Evolutionary conservation across 495 filamentous ascomycete species (phyloP).

Genomic region (Penicillium robsamsonii): DNA sequence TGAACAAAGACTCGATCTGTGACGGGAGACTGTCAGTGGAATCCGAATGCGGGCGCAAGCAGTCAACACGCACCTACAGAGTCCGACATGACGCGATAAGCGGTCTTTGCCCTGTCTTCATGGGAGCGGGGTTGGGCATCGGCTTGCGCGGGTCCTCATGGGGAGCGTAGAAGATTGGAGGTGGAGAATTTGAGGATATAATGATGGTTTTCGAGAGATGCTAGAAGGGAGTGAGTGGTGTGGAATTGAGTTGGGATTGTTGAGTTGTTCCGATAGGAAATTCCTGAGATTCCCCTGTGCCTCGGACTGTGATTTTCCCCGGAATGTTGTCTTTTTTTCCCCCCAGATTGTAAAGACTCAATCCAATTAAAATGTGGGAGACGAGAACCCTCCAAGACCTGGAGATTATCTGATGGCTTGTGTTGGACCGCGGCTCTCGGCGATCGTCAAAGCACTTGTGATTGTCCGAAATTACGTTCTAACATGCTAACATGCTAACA

Average conservation of each 20-base stretch:
- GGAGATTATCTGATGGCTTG: constrained; percentile 15
- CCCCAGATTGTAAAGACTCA: background rate
- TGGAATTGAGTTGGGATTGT: background rate
- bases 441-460: constrained; percentile 33
- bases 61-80: constrained; percentile 49
- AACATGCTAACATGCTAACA: no score
- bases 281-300: constrained; percentile 2
- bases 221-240: background rate
- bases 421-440: constrained; percentile 42
- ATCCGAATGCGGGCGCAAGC: background rate
- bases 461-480: constrained; percentile 13
- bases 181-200: background rate
- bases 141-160: constrained; percentile 28
- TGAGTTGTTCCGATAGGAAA: background rate
- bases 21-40: background rate
- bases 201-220: background rate
- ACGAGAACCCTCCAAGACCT: background rate
- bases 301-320: background rate
- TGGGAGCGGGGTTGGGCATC: constrained; percentile 37
- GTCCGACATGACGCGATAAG: constrained; percentile 50
- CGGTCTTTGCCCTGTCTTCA: constrained; percentile 34
- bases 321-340: background rate
- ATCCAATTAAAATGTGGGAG: background rate
- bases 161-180: constrained; percentile 11
- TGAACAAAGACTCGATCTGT: constrained; percentile 97